Evolutionary conservation across 1,284 basidiomycete species (phyloP), one percentile per base, ranked within the genome.

Genomic region (Malassezia psittaci): DNA sequence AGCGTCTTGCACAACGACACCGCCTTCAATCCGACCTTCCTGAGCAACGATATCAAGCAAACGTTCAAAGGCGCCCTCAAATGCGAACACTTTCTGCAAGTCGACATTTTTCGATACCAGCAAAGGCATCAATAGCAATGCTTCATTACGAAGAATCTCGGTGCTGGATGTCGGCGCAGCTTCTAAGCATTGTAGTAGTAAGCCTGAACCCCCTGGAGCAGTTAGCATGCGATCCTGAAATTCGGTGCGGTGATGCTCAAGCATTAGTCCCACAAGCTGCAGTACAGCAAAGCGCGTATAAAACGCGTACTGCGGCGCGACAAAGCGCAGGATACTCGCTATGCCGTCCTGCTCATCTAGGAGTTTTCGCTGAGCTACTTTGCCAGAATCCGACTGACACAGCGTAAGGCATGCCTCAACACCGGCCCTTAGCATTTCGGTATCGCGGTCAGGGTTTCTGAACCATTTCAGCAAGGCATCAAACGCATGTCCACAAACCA

Each of bases 31-130:
- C 0, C 94, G 90, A 38, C 90, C 88, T 76, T 96, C 93, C 57
- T 83, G 81, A 7, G 83, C 81, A 59, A 96, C 82, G 46, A 90
- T 90, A 57, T 85, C 85, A 77, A 98, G 90, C 33, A 96, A 81
- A 72, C 87, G 89, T 77, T 99, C 93, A 70, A 99, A 96, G 0
- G 87, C 88, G 32, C 94, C 91, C 66, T 93, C 90, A 70, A 99
- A 99, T 0, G 91, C 90, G 40, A 96, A 83, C 19, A 96, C 85
- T 77, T 96, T 98, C 74, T 96, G 93, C 47, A 98, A 87, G 73
- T 96, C 90, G 34, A 88, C 83, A 67, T 87, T 96, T 63, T 89
- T 85, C 1, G 83, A 82, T 40, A 87, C 83, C 38, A 98, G 79
- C 5, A 83, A 80, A 53, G 93, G 87, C 34, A 93, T 80, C 72